A percentile compares a stretch with the other conserved stretches of the same genome.
These are phyloP conservation scores for Polyporus tsugae DNA, from an alignment of 1,284 basidiomycete species.

Conservation along the genomic window DNA sequence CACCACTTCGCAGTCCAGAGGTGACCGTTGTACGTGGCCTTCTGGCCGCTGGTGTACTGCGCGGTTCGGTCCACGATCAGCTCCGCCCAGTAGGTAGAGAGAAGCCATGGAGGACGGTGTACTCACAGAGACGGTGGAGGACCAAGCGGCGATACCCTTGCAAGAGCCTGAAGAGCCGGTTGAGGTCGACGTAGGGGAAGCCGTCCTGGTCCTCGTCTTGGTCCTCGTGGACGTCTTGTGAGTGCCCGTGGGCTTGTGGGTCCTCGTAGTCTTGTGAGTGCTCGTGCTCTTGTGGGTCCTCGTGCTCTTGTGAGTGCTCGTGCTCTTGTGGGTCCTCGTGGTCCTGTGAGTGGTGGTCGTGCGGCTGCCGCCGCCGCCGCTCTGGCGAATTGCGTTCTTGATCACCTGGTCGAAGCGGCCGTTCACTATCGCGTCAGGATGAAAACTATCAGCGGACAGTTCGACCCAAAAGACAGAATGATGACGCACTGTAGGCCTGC, in stretches of 20 bases:
- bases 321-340: constrained; percentile 32
- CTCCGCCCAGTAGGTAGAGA: background rate
- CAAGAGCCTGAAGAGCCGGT: constrained; percentile 47
- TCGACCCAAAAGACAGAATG: background rate
- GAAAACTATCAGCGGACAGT: background rate
- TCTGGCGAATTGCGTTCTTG: constrained; percentile 57
- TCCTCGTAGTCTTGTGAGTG: constrained; percentile 25
- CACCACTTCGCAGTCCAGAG: constrained; percentile 70
- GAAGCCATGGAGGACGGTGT: no score
- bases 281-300: constrained; percentile 14
- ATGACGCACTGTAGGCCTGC: constrained; percentile 59
- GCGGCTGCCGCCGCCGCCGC: constrained; percentile 41
- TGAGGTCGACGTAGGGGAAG: constrained; percentile 34
- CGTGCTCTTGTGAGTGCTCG: constrained; percentile 28
- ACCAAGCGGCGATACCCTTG: constrained; percentile 56
- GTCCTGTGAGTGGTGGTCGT: constrained; percentile 22
- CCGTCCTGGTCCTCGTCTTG: background rate
- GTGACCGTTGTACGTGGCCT: constrained; percentile 54
- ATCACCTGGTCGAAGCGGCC: constrained; percentile 57
- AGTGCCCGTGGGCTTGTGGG: constrained; percentile 34
- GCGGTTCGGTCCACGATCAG: background rate
- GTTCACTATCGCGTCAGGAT: constrained; percentile 49
- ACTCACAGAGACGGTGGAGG: constrained; percentile 52
- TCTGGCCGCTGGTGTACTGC: constrained; percentile 56
- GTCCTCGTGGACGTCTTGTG: background rate